Conservation (phyloP, 2,329 filamentous ascomycete species). For the Graphilbum sp. region DNA sequence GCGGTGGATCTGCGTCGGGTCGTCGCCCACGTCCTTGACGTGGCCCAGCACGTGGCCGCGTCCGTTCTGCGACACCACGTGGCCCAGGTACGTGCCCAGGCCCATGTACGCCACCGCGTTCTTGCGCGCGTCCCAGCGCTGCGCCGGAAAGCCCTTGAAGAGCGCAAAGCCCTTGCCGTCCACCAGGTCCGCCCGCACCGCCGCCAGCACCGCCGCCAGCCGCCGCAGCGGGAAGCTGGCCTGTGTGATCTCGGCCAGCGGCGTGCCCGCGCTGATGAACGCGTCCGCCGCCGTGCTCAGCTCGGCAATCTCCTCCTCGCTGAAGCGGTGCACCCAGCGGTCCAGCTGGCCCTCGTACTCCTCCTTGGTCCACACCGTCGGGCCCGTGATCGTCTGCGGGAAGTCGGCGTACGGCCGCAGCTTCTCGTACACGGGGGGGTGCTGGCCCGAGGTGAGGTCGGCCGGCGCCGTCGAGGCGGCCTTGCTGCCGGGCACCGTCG, state of each 20-base stretch:
- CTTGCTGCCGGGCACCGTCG: too few relatives aligned
- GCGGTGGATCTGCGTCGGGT: constrained; percentile 64
- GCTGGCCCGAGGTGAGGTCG: constrained; percentile 57
- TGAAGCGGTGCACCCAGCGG: constrained; percentile 59
- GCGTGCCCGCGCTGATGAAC: constrained; percentile 48
- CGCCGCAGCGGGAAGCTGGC: constrained; percentile 27
- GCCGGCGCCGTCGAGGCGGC: too few relatives aligned
- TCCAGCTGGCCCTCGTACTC: constrained; percentile 48
- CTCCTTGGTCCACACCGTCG: constrained; percentile 54
- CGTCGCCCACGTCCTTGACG: constrained; percentile 77
- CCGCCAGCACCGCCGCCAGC: constrained; percentile 19
- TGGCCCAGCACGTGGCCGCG: constrained; percentile 75
- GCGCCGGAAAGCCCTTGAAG: constrained; percentile 71
- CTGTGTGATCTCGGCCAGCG: constrained; percentile 50
- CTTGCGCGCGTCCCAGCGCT: constrained; percentile 62
- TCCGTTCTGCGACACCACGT: constrained; percentile 77
- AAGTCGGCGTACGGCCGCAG: constrained; percentile 55
- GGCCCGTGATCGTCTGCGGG: constrained; percentile 52
- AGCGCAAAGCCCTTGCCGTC: constrained; percentile 82
- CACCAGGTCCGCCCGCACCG: constrained; percentile 30
- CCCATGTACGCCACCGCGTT: constrained; percentile 85
- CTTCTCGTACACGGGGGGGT: constrained; percentile 47
- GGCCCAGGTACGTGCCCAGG: constrained; percentile 68
- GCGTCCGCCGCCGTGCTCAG: constrained; percentile 49
- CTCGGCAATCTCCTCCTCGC: constrained; percentile 47